These are phyloP conservation scores for Candida sanyaensis DNA, from an alignment of 1,139 yeast species.

Conservation along the genomic window DNA sequence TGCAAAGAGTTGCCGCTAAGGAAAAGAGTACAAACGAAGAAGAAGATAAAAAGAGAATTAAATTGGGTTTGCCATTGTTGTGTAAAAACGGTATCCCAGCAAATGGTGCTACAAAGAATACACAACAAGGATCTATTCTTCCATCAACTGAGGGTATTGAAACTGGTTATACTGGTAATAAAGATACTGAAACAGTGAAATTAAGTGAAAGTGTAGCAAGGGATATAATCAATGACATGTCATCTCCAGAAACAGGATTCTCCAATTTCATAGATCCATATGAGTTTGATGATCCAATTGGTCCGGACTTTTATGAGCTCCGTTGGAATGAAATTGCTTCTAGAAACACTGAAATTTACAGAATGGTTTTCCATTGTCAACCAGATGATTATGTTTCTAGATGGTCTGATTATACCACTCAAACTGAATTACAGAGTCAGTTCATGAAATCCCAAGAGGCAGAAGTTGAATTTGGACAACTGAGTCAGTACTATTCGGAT, in stretches of 20 bases:
- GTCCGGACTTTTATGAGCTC: conserved; percentile 77
- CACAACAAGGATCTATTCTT: neutral
- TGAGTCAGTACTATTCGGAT: conserved; percentile 15
- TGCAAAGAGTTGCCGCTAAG: conserved; percentile 61
- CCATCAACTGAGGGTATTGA: conserved; percentile 9
- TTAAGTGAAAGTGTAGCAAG: conserved; percentile 49
- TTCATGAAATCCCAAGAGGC: conserved; percentile 53
- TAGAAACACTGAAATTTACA: conserved; percentile 76
- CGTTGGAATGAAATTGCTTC: conserved; percentile 87
- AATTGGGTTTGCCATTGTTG: conserved; percentile 31
- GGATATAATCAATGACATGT: conserved; percentile 41
- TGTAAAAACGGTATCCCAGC: neutral
- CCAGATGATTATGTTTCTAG: conserved; percentile 88
- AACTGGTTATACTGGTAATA: conserved; percentile 6
- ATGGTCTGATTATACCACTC: conserved; percentile 88
- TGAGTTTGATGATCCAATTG: conserved; percentile 82
- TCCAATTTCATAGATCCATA: conserved; percentile 78
- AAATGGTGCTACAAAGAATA: conserved; percentile 1
- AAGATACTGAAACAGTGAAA: conserved; percentile 46
- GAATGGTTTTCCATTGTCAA: conserved; percentile 89
- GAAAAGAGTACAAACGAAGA: conserved; percentile 33
- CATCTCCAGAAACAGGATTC: conserved; percentile 31
- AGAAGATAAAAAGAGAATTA: conserved; percentile 33
- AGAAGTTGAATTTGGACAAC: conserved; percentile 30
- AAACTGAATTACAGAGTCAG: conserved; percentile 55